Evolutionary conservation across 495 filamentous ascomycete genomes (phyloP), one percentile per base, ranked within the genome.

Genomic region (Neurospora pannonica): DNA sequence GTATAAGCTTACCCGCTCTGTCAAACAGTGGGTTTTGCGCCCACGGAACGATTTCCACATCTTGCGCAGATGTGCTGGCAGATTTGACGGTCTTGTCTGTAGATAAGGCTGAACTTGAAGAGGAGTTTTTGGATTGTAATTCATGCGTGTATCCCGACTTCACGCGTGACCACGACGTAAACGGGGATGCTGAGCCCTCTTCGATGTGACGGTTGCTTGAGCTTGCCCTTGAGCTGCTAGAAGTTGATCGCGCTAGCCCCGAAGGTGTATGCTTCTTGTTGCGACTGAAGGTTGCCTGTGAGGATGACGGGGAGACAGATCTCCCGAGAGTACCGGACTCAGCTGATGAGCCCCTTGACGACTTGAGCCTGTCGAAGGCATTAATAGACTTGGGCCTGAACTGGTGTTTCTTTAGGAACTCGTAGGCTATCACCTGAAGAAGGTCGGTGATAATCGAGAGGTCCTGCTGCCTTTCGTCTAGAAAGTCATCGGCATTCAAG

Each of bases 331-430:
- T 13, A 43, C 48, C 4, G 17, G 19, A 7, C 6, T 15, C 60
- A 3, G 72, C 42, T 8, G 37, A 40, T 36, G 39, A 67, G 11
- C 19, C 37, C 38, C 71, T 77, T 21, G 73, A 34, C 37, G 46
- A 21, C 36, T 73, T 74, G 6, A 82, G 74, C 15, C 42, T 72
- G 67, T 75, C 42, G 10, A 83, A 69, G 19, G 78, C 72, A 71
- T 76, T 73, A 34, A 79, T 70, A 48, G 77, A 67, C 21, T 81
- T 84, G 24, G 92, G 90, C 10, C 86, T 85, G 80, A 93, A 87
- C 73, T 90, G 85, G 74, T 93, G 85, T 71, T 91, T 89, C 75
- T 86, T 89, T 24, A 96, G 77, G 74, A 95, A 95, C 75, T 91
- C 88, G 72, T 86, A 84, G 19, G 90, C 83, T 80, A 93, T 89